Base-by-base conservation (phyloP, 1,284 basidiomycete genomes). In the Bothia castanella region DNA sequence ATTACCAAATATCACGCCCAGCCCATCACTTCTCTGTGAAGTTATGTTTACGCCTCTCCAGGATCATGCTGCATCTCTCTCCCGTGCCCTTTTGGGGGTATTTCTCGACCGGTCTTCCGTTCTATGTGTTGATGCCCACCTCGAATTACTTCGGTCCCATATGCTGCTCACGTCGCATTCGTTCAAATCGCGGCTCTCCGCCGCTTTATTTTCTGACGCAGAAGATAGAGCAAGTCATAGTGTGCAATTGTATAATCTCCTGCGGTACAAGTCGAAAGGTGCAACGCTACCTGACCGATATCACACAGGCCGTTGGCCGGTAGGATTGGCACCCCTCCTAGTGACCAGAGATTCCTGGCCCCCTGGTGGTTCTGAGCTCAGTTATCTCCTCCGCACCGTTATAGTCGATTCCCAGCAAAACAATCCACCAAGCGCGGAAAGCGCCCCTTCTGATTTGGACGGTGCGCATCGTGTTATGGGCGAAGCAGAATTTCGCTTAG, bases 301-400 rank as follows among this genome's bases (percentile, higher is more conserved):
- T 39, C 39, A 52, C 23, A 42, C 42, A 5, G 52, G 54, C 34
- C 72, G 72, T 20, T 86, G 85, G 82, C 80, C 84, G 0, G 78
- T 92, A 6, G 92, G 91, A 1, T 69, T 94, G 4, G 84, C 87
- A 2, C 72, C 83, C 0, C 79, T 81, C 4, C 68, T 94, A 31
- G 79, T 85, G 44, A 83, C 85, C 45, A 72, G 84, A 38, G 79
- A 80, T 42, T 79, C 75, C 6, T 95, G 91, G 91, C 91, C 92
- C 0, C 91, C 92, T 4, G 85, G 87, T 16, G 89, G 89, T 12
- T 78, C 85, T 1, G 89, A 92, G 59, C 72, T 95, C 35, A 86
- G 88, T 56, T 92, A 87, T 66, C 82, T 85, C 54, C 70, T 95
- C 37, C 72, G 91, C 37, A 85, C 85, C 0, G 89, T 91, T 7